A percentile compares a stretch with the other conserved stretches of the same genome.
phyloP scores from a whole-genome alignment of 2,329 filamentous ascomycete genomes.

The Stagonosporopsis vannaccii region DNA sequence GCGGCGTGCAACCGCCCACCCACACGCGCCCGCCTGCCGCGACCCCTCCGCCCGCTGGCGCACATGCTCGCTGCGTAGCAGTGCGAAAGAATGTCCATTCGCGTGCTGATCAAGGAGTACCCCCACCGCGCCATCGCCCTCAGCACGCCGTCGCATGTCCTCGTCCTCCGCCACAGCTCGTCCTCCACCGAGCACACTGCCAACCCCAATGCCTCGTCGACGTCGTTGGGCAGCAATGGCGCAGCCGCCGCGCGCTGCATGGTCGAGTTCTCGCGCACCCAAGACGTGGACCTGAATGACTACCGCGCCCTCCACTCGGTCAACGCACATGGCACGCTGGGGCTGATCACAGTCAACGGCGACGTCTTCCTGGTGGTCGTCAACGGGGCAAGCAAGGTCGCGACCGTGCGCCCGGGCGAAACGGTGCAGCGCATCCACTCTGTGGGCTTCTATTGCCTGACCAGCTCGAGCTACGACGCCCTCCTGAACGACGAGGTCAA shows the following conservation, averaged over 20 bases:
- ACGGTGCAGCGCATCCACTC: slow-evolving; percentile 85
- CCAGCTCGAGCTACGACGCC: slow-evolving; percentile 84
- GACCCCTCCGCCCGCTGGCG: slow-evolving; percentile 13
- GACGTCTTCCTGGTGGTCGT: slow-evolving; percentile 94
- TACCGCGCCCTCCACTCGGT: slow-evolving; percentile 78
- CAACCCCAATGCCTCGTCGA: slow-evolving; percentile 61
- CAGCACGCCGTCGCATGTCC: slow-evolving; percentile 76
- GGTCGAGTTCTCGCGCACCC: slow-evolving; percentile 79
- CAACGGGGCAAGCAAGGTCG: slow-evolving; percentile 78
- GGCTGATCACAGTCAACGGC: slow-evolving; percentile 80
- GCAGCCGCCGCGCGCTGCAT: slow-evolving; percentile 69
- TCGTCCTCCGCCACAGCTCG: slow-evolving; percentile 83
- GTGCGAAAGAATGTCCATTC: slow-evolving; percentile 58
- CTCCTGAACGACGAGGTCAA: slow-evolving; percentile 67
- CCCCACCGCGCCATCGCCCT: slow-evolving; percentile 89
- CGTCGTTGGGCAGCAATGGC: slow-evolving; percentile 55
- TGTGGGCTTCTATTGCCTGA: slow-evolving; percentile 93
- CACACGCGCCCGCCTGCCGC: slow-evolving; percentile 37
- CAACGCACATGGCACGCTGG: slow-evolving; percentile 83
- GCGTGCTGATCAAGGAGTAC: slow-evolving; percentile 84
- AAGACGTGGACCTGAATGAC: slow-evolving; percentile 72
- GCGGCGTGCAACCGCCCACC: slow-evolving; percentile 25
- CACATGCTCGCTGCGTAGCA: slow-evolving; percentile 18
- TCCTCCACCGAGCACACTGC: slow-evolving; percentile 62
- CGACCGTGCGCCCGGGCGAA: slow-evolving; percentile 84